Base-by-base conservation (phyloP, 2,329 filamentous ascomycete species). In the Aspergillus hortae region DNA sequence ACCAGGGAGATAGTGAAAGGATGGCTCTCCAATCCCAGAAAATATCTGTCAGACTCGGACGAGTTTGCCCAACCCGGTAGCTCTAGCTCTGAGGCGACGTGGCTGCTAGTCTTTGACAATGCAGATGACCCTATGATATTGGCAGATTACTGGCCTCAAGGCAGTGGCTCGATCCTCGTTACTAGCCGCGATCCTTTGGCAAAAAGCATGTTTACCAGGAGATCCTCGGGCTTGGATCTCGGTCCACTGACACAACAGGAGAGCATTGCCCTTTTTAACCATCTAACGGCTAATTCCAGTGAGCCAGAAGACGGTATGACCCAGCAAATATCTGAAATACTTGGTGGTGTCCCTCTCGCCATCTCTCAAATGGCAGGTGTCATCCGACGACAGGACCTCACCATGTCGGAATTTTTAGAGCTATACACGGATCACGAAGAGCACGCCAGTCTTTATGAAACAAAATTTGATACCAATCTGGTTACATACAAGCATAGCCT, bases 1-100 rank as follows among this genome's bases (percentile, higher is more conserved):
- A 63, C 52, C 23, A 55, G 57, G 21, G 61, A 64, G 35, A 35
- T 57, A 44, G 59, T 64, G 6, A 58, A 58, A 49, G 58, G 56
- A 33, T 66, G 62, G 63, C 61, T 65, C 2, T 56, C 58, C 7
- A 56, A 23, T n/a, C 46, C 51, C 3, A 36, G 32, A 36, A 52
- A 52, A 17, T 19, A 27, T 15, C 19, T 47, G 4, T 23, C 38
- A 12, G 40, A 44, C 6, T 36, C 50, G 14, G 40, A 48, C 10
- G 44, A 52, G 10, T n/a, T 33, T 27, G 9, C 32, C 14, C 38
- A 52, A 47, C 11, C 45, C 4, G 45, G 23, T 21, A 12, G 27
- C 17, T 17, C 32, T 35, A 36, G 32, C 12, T 46, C 44, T 35
- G 44, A 49, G 33, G 30, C 44, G 11, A 32, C 25, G 10, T 51